Evolutionary conservation across 495 filamentous ascomycete species (phyloP).

Genomic region (Talaromyces adpressus): DNA sequence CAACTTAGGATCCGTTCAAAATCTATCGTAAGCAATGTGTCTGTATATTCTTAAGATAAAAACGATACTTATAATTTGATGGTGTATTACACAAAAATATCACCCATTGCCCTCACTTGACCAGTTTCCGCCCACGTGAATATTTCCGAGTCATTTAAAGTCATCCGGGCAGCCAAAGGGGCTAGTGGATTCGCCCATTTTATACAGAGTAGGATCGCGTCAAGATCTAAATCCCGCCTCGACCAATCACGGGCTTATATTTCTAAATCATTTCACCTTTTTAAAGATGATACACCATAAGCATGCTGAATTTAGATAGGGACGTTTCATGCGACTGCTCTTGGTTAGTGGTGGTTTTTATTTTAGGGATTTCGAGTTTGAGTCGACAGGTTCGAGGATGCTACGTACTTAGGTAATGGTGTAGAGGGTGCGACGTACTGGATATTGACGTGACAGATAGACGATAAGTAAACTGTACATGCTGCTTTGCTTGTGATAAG

Average conservation of each 20-base stretch:
- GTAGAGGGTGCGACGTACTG: background rate
- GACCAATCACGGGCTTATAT: background rate
- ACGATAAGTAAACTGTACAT: background rate
- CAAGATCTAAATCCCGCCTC: background rate
- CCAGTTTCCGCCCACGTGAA: background rate
- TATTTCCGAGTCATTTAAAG: background rate
- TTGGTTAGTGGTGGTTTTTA: background rate
- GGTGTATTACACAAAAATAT: background rate
- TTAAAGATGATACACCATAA: background rate
- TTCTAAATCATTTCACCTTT: background rate
- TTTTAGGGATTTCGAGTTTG: background rate
- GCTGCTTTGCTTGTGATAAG: background rate
- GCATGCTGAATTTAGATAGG: background rate
- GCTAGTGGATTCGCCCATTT: background rate
- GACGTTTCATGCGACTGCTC: background rate
- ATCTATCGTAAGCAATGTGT: background rate
- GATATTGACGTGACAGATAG: background rate
- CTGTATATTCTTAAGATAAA: background rate
- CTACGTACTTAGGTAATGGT: background rate
- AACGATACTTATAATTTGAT: background rate
- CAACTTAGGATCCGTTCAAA: background rate
- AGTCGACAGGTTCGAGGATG: background rate
- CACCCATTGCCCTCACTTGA: background rate
- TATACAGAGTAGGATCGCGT: constrained; percentile 1
- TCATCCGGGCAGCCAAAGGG: background rate